Evolutionary conservation across 495 filamentous ascomycete genomes (phyloP).

Genomic region (Friedmanniomyces endolithicus): DNA sequence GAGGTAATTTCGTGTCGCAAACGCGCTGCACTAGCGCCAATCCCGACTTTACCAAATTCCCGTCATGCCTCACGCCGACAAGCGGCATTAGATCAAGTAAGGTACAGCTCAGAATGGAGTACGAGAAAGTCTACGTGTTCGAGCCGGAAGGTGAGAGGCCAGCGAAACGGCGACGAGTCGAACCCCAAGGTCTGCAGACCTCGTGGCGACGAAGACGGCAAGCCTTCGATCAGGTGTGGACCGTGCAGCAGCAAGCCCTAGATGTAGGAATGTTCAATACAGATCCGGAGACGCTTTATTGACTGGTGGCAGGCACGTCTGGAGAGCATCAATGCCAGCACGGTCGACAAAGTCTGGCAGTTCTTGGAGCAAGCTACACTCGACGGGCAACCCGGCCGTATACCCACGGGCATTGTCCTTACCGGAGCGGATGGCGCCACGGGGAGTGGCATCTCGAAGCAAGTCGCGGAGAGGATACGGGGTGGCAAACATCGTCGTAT

Average conservation of each 20-base stretch:
- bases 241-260: slow-evolving; percentile 50
- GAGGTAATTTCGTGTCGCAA: background rate
- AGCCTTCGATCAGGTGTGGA: slow-evolving; percentile 57
- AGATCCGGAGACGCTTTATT: slow-evolving; percentile 6
- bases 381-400: slow-evolving; percentile 30
- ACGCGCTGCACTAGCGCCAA: background rate
- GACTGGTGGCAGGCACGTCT: slow-evolving; percentile 41
- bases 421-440: slow-evolving; percentile 79
- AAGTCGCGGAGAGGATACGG: slow-evolving; percentile 45
- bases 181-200: slow-evolving; percentile 12
- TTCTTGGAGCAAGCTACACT: slow-evolving; percentile 42
- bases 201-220: slow-evolving; percentile 40
- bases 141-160: slow-evolving; percentile 18
- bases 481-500: slow-evolving; percentile 37
- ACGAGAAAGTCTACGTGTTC: slow-evolving; percentile 30
- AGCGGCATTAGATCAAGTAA: no score
- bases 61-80: no score
- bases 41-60: no score
- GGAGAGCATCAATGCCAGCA: slow-evolving; percentile 47
- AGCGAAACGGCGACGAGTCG: slow-evolving; percentile 24
- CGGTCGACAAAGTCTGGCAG: slow-evolving; percentile 47
- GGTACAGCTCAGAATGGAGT: slow-evolving; percentile 21
- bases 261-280: slow-evolving; percentile 39
- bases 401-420: slow-evolving; percentile 71
- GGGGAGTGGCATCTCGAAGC: slow-evolving; percentile 59